Evolutionary conservation across 495 filamentous ascomycete species (phyloP), one percentile per base, ranked within the genome.

Genomic region (Annulohypoxylon bovei): DNA sequence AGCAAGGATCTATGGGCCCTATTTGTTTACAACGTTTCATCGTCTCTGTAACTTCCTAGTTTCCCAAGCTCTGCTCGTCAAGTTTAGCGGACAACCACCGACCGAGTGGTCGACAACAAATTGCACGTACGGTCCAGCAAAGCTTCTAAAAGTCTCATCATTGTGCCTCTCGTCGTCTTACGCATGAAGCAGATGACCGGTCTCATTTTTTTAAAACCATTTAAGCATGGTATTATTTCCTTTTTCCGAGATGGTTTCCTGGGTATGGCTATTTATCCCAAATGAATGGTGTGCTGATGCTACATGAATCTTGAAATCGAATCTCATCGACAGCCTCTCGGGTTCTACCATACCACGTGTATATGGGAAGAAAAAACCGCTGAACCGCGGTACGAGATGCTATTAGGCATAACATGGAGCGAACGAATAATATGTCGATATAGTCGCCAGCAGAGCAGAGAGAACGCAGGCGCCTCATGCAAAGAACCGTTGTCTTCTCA

Each of bases 191-290:
- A 12, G 9, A 42, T 53, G 52, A 46, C 30, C 42, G 60, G 62
- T 55, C 52, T 57, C 32, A 11, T 50, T 42, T 47, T 54, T 46
- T 23, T 42, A 40, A n/a, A 52, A 11, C 42, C 58, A 42, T 49
- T 54, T 22, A 35, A 37, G 16, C 25, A n/a, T 65, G 55, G 22
- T 40, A 42, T 28, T 37, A 14, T 63, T 42, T 40, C 39, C 49
- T 68, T 67, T 72, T 68, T 18, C 60, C 65, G 65, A 61, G 39
- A 56, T 68, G 30, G 37, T 22, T 65, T 61, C 11, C 32, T 44
- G 20, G 64, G n/a, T 39, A 65, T 60, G 46, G 60, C 49, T 57
- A 72, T 72, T 72, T 72, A 72, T 68, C 70, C 70, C 52, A 72
- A 65, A 72, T 72, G 70, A 68, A 42, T 61, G 63, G 60, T 57